Evolutionary conservation across 2,329 filamentous ascomycete genomes (phyloP), one percentile per base, ranked within the genome.

Genomic region (Colletotrichum tofieldiae): DNA sequence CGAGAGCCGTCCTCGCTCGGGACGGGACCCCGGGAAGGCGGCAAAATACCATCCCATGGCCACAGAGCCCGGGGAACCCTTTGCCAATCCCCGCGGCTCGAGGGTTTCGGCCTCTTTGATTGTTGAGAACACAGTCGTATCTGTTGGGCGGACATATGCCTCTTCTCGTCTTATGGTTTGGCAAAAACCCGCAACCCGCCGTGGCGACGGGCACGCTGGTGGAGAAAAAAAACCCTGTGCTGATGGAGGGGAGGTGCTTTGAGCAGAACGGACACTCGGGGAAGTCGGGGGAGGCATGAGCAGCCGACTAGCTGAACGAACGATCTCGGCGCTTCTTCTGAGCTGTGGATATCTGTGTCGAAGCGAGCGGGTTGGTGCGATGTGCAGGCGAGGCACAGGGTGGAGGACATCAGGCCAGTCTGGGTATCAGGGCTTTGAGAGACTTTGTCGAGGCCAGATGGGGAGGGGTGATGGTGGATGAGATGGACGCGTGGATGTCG

Each of bases 161-260:
- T 16, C 14, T 29, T 51, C 20, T 55, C 39, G 39, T 65, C 20
- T 29, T 26, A 32, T 8, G 43, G 20, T 47, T 23, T 65, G 62
- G 47, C 26, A 9, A 55, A 56, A 43, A 16, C 14, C 12, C 20
- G 29, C 39, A 43, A 32, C n/a, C 8, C 51, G 26, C 29, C 29
- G 62, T 65, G 62, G 62, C 51, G 39, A 56, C 55, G 62, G 39
- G 23, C n/a, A 39, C 41, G 62, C 37, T 37, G 62, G 62, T 65
- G 51, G 37, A 54, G 37, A 63, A 26, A 26, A 26, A 54, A 32
- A 18, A 12, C 39, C 20, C 16, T 32, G 23, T 14, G 18, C 8
- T 55, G 51, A 65, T 55, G 49, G 61, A 45, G 26, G 49, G 23
- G 23, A 45, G 49, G 37, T 35, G 43, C 18, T 59, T 35, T 20